Evolutionary conservation across 495 filamentous ascomycete species (phyloP).

Genomic region (Daldinia childiae): DNA sequence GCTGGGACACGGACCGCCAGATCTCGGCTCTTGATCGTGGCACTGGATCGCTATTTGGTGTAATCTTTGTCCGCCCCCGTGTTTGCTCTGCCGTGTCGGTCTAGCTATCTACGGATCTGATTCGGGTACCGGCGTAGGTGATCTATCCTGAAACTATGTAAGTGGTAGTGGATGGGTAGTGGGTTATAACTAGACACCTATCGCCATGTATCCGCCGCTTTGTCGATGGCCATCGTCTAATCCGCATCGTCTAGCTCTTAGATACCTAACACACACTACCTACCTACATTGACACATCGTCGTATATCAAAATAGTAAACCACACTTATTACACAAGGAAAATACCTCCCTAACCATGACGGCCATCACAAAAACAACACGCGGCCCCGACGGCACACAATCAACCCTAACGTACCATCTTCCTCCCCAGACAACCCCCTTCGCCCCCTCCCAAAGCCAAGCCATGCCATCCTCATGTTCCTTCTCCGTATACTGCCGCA

Average conservation of each 20-base stretch:
- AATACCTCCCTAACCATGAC: constrained; percentile 9
- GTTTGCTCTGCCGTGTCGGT: neutral
- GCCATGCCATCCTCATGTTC: constrained; percentile 22
- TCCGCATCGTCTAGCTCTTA: neutral
- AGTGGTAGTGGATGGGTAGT: neutral
- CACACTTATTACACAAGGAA: neutral
- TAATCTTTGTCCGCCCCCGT: constrained; percentile 20
- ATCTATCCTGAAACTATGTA: neutral
- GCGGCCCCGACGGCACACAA: constrained; percentile 11
- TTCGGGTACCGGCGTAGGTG: constrained; percentile 1
- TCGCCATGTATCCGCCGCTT: neutral
- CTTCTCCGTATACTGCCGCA: constrained; percentile 24
- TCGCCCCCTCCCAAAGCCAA: constrained; percentile 8
- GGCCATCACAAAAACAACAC: constrained; percentile 19
- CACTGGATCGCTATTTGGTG: constrained; percentile 19
- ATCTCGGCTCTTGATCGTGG: constrained; percentile 16
- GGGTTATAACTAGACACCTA: neutral
- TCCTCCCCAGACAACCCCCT: constrained; percentile 25
- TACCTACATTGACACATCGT: too few species aligned
- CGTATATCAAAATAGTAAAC: too few species aligned
- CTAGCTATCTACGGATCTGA: neutral
- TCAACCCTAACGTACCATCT: constrained; percentile 11
- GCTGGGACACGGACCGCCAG: constrained; percentile 1
- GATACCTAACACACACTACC: too few species aligned
- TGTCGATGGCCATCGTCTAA: neutral